Base-by-base conservation (phyloP, 371 early-diverging fungal species). In the Mortierella sp. region DNA sequence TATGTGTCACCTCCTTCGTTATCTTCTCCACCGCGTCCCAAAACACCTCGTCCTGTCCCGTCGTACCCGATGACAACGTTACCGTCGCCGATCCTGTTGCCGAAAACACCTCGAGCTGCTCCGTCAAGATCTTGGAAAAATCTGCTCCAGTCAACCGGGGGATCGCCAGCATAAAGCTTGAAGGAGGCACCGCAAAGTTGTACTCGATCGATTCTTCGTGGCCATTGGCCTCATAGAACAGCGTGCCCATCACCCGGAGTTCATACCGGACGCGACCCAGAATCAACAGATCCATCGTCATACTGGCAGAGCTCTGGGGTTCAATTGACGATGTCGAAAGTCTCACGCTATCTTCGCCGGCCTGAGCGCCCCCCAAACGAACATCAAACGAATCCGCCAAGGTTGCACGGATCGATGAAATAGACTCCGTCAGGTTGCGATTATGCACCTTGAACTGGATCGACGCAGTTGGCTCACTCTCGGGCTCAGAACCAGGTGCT, bases 1-100 rank as follows among this genome's bases (percentile, higher is more conserved):
- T 83, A 3, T 91, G 90, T 5, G 90, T 91, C 2, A 87, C 84
- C 7, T 81, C 75, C 63, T 78, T 72, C 0, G 92, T 90, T 16
- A 94, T 86, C 68, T 80, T 81, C 56, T 90, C 90, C n/a, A 93
- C 84, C 8, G 91, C 90, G 27, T 85, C 79, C 76, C 89, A 87
- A 68, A 93, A 90, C 24, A 89, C 88, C 83, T 93, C 93, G 44
- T 88, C 87, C 43, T 89, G 82, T 43, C 94, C 93, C 38, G 91
- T 89, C 60, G 93, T 89, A 24, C 80, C 75, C 5, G 58, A 51
- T 11, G 68, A 75, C 74, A 88, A 54, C 65, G 92, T 81, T 55
- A 93, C 91, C 21, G 90, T 73, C 63, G 89, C 89, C 1, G 89
- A 86, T 2, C 91, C 89, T 35, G 93, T 89, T 4, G 88, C 88